A percentile compares a stretch with the other conserved stretches of the same genome.
phyloP scores from a whole-genome alignment of 148 eudicot species.

The Persicaria tinctoria region DNA sequence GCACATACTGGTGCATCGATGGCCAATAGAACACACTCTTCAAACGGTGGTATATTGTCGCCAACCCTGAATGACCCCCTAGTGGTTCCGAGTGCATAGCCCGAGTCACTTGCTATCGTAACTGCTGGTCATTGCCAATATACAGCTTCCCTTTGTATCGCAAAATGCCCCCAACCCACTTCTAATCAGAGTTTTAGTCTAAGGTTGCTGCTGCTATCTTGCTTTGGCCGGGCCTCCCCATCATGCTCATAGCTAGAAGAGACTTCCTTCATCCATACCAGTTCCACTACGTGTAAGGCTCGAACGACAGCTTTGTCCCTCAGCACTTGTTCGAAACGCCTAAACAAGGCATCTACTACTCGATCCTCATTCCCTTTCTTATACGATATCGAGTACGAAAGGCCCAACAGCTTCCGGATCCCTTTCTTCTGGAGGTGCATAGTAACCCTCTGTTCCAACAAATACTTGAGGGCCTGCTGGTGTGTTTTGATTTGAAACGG shows the following conservation, averaged over 20 bases:
- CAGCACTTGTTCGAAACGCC: too few species aligned
- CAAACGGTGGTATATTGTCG: not conserved
- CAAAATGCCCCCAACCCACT: not conserved
- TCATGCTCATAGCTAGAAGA: not conserved
- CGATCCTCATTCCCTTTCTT: too few species aligned
- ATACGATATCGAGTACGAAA: too few species aligned
- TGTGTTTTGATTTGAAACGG: not conserved
- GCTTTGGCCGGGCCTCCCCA: too few species aligned
- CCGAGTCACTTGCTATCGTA: not conserved
- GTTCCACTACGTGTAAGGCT: too few species aligned
- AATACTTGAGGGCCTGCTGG: not conserved
- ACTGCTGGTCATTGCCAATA: not conserved
- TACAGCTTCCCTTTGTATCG: not conserved
- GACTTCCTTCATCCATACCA: not conserved
- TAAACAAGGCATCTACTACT: too few species aligned
- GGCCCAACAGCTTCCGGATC: too few species aligned
- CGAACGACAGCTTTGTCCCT: too few species aligned
- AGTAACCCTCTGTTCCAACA: not conserved
- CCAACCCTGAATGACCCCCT: not conserved
- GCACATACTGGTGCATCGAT: not conserved
- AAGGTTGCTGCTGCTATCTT: too few species aligned
- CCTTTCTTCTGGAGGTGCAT: not conserved
- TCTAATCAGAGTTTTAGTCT: not conserved
- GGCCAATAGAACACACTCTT: not conserved
- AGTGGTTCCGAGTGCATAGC: not conserved